These are phyloP conservation scores for Zoysia matrella DNA, from an alignment of 202 grass and related monocot genomes.

Conservation along the genomic window DNA sequence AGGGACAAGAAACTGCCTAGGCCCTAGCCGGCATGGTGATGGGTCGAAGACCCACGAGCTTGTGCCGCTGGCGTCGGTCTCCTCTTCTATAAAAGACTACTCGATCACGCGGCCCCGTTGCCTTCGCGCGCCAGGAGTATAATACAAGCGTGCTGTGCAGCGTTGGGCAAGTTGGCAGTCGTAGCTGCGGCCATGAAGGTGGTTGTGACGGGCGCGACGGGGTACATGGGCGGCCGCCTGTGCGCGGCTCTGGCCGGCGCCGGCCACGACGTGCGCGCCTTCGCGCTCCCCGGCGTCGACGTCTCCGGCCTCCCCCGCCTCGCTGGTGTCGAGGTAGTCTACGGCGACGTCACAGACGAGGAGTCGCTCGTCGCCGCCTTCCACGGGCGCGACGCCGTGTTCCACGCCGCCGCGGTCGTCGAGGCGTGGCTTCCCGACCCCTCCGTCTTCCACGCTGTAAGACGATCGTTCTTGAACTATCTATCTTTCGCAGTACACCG, in stretches of 20 bases:
- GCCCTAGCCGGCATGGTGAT: no score
- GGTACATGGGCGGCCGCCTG: constrained; percentile 73
- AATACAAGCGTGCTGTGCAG: no score
- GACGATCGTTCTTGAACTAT: no score
- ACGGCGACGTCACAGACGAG: constrained; percentile 82
- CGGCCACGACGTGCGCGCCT: constrained; percentile 73
- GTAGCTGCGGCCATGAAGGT: constrained; percentile 56
- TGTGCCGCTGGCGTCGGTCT: no score
- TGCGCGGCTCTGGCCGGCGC: constrained; percentile 65
- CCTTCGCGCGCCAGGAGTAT: no score
- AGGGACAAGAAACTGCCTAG: no score
- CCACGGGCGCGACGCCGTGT: constrained; percentile 63
- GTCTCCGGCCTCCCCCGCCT: constrained; percentile 39
- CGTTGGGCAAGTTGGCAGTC: no score
- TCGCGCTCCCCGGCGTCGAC: constrained; percentile 68
- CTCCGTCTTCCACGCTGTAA: constrained; percentile 65
- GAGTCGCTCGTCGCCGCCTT: constrained; percentile 72
- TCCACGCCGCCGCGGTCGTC: constrained; percentile 78
- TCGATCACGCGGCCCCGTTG: no score
- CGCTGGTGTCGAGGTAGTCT: constrained; percentile 56
- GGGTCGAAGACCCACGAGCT: no score
- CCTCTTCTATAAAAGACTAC: no score
- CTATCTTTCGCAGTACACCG: no score
- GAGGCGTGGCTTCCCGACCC: constrained; percentile 89
- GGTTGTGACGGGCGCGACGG: constrained; percentile 79